phyloP scores from a whole-genome alignment of 208 protist genomes.

The Strigomonas culicis region DNA sequence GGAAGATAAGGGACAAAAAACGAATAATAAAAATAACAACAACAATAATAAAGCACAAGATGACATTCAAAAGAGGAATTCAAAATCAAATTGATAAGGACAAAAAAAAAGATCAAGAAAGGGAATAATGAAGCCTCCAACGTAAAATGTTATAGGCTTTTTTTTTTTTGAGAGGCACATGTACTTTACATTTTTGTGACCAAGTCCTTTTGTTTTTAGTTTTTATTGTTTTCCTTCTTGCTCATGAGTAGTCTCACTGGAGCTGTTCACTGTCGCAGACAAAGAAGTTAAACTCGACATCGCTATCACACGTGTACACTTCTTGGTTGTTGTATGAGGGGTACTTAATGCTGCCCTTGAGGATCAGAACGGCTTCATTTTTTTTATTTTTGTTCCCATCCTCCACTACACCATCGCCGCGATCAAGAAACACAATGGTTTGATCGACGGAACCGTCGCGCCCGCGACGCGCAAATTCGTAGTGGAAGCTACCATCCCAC shows the following conservation, averaged over 20 bases:
- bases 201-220: too few relatives aligned
- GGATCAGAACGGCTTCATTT: neutral
- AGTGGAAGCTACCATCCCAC: slow-evolving; percentile 25
- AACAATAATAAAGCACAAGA: slow-evolving; percentile 11
- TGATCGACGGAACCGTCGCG: neutral
- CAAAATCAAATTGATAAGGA: slow-evolving; percentile 9
- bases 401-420: neutral
- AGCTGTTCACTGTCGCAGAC: neutral
- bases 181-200: too few relatives aligned
- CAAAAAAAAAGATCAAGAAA: neutral
- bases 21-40: slow-evolving; percentile 16
- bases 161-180: neutral
- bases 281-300: slow-evolving; percentile 10
- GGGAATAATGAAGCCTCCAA: neutral
- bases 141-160: neutral
- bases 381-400: neutral
- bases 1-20: slow-evolving; percentile 1
- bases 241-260: neutral
- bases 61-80: slow-evolving; percentile 12
- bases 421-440: slow-evolving; percentile 3
- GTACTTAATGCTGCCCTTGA: slow-evolving; percentile 12
- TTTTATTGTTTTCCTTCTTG: too few relatives aligned
- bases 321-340: neutral
- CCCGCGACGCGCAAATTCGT: slow-evolving; percentile 7
- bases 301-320: neutral